Conservation (phyloP, 2,329 filamentous ascomycete genomes). For the Calcarisporium arbuscula region DNA sequence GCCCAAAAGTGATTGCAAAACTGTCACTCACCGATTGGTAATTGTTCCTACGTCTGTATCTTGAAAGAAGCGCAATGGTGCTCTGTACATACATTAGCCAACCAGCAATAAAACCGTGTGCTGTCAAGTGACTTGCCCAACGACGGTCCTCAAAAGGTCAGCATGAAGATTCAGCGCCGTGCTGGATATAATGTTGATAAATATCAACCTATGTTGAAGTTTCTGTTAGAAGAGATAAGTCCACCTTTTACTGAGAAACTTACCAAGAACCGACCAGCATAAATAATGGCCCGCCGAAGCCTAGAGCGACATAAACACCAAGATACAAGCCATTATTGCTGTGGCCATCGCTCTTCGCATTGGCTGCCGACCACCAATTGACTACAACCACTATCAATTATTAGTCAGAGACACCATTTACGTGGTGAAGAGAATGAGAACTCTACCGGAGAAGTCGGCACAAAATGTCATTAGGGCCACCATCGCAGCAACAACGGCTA, state of each 20-base stretch:
- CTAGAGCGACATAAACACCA: constrained; percentile 3
- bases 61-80: constrained; percentile 5
- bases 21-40: constrained; percentile 4
- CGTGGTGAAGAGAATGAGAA: background rate
- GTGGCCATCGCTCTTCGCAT: constrained; percentile 3
- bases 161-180: background rate
- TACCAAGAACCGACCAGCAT: constrained; percentile 2
- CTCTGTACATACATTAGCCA: too few relatives aligned
- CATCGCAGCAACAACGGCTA: background rate
- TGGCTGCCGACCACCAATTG: constrained; percentile 9
- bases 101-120: too few relatives aligned
- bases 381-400: background rate
- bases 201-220: background rate
- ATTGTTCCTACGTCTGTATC: constrained; percentile 5
- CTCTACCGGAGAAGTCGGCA: background rate
- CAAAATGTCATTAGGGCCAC: background rate
- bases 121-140: background rate
- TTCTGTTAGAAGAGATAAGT: too few relatives aligned
- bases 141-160: background rate
- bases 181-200: background rate
- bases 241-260: too few relatives aligned
- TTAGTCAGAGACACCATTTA: background rate
- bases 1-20: too few relatives aligned
- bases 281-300: constrained; percentile 2
- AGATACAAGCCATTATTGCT: constrained; percentile 6